A percentile compares a stretch with the other conserved stretches of the same genome.
Evolutionary conservation across 1,284 basidiomycete genomes (phyloP).

Genomic region (Boletus mariae): DNA sequence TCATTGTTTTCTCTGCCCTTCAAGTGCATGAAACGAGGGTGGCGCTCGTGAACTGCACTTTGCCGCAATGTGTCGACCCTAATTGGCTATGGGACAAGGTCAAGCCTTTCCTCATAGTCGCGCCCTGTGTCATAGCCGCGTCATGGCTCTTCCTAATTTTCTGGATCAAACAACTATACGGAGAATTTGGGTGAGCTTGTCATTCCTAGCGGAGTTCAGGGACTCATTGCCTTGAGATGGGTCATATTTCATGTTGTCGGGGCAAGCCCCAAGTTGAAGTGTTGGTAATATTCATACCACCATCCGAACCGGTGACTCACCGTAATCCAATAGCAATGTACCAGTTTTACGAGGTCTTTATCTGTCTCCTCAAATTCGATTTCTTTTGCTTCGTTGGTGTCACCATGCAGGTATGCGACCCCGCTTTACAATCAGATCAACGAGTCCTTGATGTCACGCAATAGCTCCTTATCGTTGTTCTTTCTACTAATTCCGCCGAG

Average conservation of each 20-base stretch:
- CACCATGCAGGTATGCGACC: conserved; percentile 67
- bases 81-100: conserved; percentile 42
- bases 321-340: conserved; percentile 61
- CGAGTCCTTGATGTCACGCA: background rate
- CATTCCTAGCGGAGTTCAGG: background rate
- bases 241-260: conserved; percentile 84
- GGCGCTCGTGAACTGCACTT: conserved; percentile 45
- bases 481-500: conserved; percentile 59
- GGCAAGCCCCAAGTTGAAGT: conserved; percentile 75
- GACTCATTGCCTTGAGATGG: conserved; percentile 49
- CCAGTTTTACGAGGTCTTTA: conserved; percentile 79
- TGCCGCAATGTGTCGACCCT: conserved; percentile 16
- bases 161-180: conserved; percentile 53
- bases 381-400: conserved; percentile 84
- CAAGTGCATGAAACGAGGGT: conserved; percentile 68
- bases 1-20: conserved; percentile 68
- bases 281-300: conserved; percentile 39
- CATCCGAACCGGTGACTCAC: conserved; percentile 2
- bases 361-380: conserved; percentile 83
- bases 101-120: conserved; percentile 49
- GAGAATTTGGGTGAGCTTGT: conserved; percentile 55
- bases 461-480: conserved; percentile 73
- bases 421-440: background rate
- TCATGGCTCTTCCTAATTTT: conserved; percentile 53
- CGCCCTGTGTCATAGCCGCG: conserved; percentile 49